Conservation (phyloP, 129 eudicot species). For the Pseudognaphalium luteoalbum region DNA sequence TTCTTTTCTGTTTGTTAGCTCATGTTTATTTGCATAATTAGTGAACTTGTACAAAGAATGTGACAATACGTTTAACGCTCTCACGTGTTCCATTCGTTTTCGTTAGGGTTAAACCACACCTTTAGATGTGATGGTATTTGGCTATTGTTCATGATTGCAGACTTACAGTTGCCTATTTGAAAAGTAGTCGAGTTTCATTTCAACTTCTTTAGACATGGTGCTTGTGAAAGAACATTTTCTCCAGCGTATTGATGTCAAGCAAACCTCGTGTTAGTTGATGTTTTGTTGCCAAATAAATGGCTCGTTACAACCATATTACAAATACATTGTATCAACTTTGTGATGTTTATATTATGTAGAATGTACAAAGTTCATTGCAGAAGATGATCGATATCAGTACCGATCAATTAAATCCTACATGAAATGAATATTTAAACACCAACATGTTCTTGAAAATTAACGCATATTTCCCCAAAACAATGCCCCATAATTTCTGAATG, state of each 20-base stretch:
- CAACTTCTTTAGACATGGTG: too few species aligned
- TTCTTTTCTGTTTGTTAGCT: neutral
- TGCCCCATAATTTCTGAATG: slow-evolving; percentile 15
- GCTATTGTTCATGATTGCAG: too few species aligned
- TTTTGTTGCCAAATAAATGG: too few species aligned
- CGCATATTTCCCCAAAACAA: slow-evolving; percentile 15
- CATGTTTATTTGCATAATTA: neutral
- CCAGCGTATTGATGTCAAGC: too few species aligned
- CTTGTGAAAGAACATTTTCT: too few species aligned
- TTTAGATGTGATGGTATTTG: neutral
- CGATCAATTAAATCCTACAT: slow-evolving; percentile 9
- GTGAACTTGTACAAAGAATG: neutral
- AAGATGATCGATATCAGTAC: slow-evolving; percentile 5
- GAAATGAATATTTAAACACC: slow-evolving; percentile 14
- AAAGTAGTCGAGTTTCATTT: too few species aligned
- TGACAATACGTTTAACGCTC: neutral
- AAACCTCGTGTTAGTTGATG: too few species aligned
- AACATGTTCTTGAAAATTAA: neutral
- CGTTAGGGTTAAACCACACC: too few species aligned
- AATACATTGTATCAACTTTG: neutral
- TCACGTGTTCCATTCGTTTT: too few species aligned
- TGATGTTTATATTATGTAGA: neutral
- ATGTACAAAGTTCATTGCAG: slow-evolving; percentile 14
- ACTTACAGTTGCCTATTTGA: too few species aligned
- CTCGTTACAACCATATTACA: too few species aligned